Evolutionary conservation across 768 basidiomycete genomes (phyloP).

Genomic region (Termitomyces eurrhizus): DNA sequence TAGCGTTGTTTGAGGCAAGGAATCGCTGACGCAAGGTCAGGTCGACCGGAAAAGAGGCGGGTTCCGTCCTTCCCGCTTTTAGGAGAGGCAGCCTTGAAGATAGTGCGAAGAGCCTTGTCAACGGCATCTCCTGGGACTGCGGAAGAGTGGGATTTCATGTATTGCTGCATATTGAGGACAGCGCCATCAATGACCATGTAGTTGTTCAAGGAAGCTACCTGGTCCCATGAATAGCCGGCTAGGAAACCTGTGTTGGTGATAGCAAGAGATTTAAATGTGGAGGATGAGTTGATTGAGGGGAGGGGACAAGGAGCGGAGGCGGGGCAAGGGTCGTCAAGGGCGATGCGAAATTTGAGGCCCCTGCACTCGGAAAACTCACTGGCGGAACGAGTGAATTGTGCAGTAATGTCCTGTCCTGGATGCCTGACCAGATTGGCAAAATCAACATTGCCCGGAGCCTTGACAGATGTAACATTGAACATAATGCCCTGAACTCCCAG

Average conservation of each 20-base stretch:
- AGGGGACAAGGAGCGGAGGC: conserved; percentile 62
- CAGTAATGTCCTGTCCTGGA: conserved; percentile 90
- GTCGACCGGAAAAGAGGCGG: conserved; percentile 73
- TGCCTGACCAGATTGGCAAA: conserved; percentile 50
- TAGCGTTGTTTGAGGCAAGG: conserved; percentile 85
- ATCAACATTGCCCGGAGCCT: conserved; percentile 49
- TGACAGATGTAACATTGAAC: conserved; percentile 64
- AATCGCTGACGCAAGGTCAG: conserved; percentile 61
- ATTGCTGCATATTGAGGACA: conserved; percentile 90
- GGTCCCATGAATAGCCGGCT: conserved; percentile 90
- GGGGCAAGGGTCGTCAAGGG: conserved; percentile 72
- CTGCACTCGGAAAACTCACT: conserved; percentile 64
- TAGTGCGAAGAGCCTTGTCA: conserved; percentile 77
- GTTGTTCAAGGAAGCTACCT: conserved; percentile 65
- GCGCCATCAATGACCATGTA: conserved; percentile 91
- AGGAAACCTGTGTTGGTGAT: conserved; percentile 62
- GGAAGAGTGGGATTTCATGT: conserved; percentile 68
- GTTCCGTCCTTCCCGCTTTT: conserved; percentile 86
- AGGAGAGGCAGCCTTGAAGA: conserved; percentile 46
- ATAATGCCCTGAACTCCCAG: conserved; percentile 75
- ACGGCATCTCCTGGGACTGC: conserved; percentile 71
- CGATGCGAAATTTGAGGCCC: conserved; percentile 60
- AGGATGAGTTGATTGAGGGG: conserved; percentile 46
- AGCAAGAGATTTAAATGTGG: conserved; percentile 57
- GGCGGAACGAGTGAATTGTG: conserved; percentile 69